phyloP scores from a whole-genome alignment of 495 filamentous ascomycete genomes.

The Neurospora sp. region DNA sequence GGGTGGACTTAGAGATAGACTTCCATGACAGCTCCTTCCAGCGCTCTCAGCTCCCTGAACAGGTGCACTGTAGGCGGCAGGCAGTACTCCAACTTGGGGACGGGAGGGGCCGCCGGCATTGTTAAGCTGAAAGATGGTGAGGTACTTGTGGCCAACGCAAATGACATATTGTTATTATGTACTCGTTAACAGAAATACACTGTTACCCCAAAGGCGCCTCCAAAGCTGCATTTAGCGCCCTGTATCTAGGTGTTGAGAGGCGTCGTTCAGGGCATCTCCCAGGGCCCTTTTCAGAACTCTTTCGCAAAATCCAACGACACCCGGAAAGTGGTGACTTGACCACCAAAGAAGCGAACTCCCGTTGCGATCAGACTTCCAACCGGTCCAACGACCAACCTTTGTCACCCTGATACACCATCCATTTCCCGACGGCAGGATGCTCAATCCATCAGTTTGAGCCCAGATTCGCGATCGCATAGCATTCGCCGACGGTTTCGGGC shows the following conservation, averaged over 20 bases:
- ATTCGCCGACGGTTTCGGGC: conserved; percentile 20
- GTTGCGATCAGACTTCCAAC: neutral
- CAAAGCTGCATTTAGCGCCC: neutral
- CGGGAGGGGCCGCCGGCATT: neutral
- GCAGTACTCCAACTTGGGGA: neutral
- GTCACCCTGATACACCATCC: conserved; percentile 13
- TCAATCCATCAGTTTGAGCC: conserved; percentile 28
- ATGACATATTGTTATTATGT: neutral
- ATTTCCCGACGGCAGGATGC: conserved; percentile 22
- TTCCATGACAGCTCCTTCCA: neutral
- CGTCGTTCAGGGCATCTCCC: neutral
- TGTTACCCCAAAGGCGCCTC: neutral
- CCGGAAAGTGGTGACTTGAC: conserved; percentile 9
- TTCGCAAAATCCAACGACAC: conserved; percentile 20
- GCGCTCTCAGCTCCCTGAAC: neutral
- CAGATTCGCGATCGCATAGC: conserved; percentile 30
- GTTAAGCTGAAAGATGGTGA: neutral
- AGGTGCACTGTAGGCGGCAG: neutral
- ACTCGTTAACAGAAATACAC: neutral
- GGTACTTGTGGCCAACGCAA: neutral
- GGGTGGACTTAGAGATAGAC: neutral
- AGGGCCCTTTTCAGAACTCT: neutral
- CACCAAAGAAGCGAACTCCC: neutral
- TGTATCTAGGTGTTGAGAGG: neutral
- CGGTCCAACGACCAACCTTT: neutral